phyloP scores from a whole-genome alignment of 345 rosid species.

The Populus alba region DNA sequence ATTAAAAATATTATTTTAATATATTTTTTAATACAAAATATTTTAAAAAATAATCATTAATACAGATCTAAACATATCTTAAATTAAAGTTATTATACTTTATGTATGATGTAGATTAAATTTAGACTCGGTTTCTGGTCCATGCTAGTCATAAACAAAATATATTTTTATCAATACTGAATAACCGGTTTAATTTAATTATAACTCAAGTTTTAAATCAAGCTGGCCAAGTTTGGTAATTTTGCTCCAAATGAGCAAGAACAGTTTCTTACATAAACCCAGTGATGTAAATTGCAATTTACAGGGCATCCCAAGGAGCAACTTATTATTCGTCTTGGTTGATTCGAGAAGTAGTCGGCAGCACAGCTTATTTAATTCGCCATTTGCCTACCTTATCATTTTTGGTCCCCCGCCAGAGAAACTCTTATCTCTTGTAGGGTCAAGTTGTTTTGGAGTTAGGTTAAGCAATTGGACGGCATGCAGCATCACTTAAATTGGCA shows the following conservation, averaged over 20 bases:
- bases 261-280: neutral
- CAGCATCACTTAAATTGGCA: neutral
- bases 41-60: too few relatives aligned
- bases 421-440: neutral
- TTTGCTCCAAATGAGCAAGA: neutral
- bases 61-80: too few relatives aligned
- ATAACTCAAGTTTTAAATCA: too few relatives aligned
- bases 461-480: neutral
- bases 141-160: too few relatives aligned
- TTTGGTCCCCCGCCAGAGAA: neutral
- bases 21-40: too few relatives aligned
- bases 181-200: too few relatives aligned
- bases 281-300: too few relatives aligned
- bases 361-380: neutral
- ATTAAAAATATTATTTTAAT: too few relatives aligned
- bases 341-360: neutral
- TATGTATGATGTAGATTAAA: rapidly evolving
- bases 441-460: neutral
- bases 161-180: too few relatives aligned
- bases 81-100: too few relatives aligned
- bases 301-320: neutral
- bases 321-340: neutral
- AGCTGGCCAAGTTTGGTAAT: too few relatives aligned
- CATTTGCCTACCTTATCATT: neutral
- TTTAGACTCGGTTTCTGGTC: too few relatives aligned